Evolutionary conservation across 257 asterid genomes (phyloP), one percentile per base, ranked within the genome.

Genomic region (Gardenia jasminoides): DNA sequence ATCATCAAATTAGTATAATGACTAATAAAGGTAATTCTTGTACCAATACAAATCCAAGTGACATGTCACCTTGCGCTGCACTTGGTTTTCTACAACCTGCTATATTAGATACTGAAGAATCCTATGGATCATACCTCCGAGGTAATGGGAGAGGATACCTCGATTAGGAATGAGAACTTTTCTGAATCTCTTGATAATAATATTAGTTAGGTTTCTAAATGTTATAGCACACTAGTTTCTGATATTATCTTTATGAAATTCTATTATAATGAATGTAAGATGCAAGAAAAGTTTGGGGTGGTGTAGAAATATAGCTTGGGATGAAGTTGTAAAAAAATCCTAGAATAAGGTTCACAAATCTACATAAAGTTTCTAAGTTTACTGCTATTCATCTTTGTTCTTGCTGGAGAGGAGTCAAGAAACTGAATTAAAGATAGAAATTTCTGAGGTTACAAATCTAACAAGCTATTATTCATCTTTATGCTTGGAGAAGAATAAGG

Each of bases 71-170:
- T 82, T 72, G 74, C 67, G 77, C 56, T 52, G 77, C 79, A 72
- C 82, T 80, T 76, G 58, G 62, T 64, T 69, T 82, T 72, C 84
- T 84, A 74, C 83, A 83, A 43, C 80, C 69, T 36, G 78, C 39
- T 30, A 72, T 61, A 47, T 48, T 39, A 69, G 79, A 78, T 43
- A 80, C 54, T 47, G 83, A 81, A 78, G 85, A 80, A 22, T 90
- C 93, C 16, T 84, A 77, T 20, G 92, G 84, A 59, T 86, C 93
- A 16, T 72, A 77, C 76, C 68, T 85, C 79, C 26, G 90, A 85
- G 80, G 76, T 79, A 10, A 71, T 73, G 84, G 88, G 83, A 20
- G 86, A 85, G 52, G 76, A 73, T 73, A 71, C 69, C 41, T 81
- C 86, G 48, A 10, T 54, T n/a, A 86, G 80, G 80, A 83, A 74